Conservation (phyloP, 805 yeast species). For the Wickerhamomyces pijperi region DNA sequence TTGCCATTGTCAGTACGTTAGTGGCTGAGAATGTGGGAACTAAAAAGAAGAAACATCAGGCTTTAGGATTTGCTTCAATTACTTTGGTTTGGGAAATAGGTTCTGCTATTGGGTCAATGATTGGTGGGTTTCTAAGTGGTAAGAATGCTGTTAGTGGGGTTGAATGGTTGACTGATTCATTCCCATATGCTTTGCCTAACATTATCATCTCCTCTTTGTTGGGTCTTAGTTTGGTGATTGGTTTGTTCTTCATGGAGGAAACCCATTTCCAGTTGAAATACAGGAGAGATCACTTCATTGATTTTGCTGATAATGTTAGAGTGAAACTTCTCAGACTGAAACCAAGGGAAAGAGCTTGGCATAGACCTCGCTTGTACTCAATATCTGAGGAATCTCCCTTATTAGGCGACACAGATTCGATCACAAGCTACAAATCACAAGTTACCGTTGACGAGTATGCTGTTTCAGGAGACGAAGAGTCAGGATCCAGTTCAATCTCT, state of each 20-base stretch:
- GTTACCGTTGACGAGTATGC: no score
- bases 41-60: constrained; percentile 43
- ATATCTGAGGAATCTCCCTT: no score
- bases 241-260: constrained; percentile 41
- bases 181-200: constrained; percentile 45
- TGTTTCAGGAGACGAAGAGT: no score
- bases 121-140: constrained; percentile 41
- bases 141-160: constrained; percentile 13
- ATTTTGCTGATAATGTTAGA: constrained; percentile 28
- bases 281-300: constrained; percentile 33
- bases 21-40: constrained; percentile 45
- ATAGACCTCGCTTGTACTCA: no score
- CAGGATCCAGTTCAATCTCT: no score
- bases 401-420: constrained; percentile 6
- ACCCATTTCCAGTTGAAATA: constrained; percentile 32
- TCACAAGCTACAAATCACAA: no score
- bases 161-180: constrained; percentile 19
- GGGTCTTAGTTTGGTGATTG: constrained; percentile 24
- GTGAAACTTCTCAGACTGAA: constrained; percentile 9
- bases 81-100: constrained; percentile 57
- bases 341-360: constrained; percentile 20
- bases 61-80: constrained; percentile 48
- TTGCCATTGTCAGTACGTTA: constrained; percentile 51
- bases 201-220: constrained; percentile 32
- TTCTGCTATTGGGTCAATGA: constrained; percentile 47